These are phyloP conservation scores for Hygrophoropsis aurantiaca DNA, from an alignment of 768 basidiomycete genomes.

Conservation along the genomic window DNA sequence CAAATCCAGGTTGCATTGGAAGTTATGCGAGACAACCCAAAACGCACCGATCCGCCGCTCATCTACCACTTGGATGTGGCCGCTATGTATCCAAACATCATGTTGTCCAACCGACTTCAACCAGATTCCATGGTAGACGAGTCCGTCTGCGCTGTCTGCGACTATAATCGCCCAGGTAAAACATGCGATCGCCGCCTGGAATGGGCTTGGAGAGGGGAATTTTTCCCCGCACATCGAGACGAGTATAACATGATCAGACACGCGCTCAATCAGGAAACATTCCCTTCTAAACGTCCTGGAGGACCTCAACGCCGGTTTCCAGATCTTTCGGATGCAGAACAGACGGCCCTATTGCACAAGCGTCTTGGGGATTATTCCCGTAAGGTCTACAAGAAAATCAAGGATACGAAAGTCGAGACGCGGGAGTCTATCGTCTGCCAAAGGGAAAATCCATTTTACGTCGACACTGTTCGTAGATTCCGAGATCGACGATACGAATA, in stretches of 20 bases:
- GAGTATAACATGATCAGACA: slow-evolving; percentile 99
- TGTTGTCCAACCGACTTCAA: slow-evolving; percentile 98
- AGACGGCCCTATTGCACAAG: slow-evolving; percentile 91
- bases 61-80: slow-evolving; percentile 99
- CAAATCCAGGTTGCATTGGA: slow-evolving; percentile 79
- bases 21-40: slow-evolving; percentile 87
- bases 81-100: slow-evolving; percentile 99
- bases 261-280: slow-evolving; percentile 90
- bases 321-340: slow-evolving; percentile 82
- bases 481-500: slow-evolving; percentile 98
- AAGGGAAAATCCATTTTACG: slow-evolving; percentile 97
- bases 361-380: slow-evolving; percentile 97
- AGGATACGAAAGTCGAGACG: slow-evolving; percentile 93
- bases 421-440: slow-evolving; percentile 97
- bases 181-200: slow-evolving; percentile 89
- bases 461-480: slow-evolving; percentile 96
- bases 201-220: slow-evolving; percentile 99
- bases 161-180: slow-evolving; percentile 96
- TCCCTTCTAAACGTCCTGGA: slow-evolving; percentile 78
- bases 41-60: slow-evolving; percentile 85
- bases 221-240: slow-evolving; percentile 94
- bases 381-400: slow-evolving; percentile 98
- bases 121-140: slow-evolving; percentile 98
- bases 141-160: slow-evolving; percentile 95
- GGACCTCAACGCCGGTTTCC: slow-evolving; percentile 76